Base-by-base conservation (phyloP, 129 eudicot genomes). In the Centrapalus pauciflorus region DNA sequence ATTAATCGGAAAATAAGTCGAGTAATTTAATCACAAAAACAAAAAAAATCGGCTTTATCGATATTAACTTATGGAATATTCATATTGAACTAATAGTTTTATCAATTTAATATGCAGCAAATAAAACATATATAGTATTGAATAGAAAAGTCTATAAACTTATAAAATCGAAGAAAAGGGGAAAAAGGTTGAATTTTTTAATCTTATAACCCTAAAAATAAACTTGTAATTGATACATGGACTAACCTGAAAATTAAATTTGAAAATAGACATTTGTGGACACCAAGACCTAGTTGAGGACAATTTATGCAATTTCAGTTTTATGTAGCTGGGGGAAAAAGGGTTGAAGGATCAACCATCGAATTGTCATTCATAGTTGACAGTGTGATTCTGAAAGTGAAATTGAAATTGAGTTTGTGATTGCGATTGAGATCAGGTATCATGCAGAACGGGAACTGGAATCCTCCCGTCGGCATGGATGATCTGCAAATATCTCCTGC, bases 401-500 rank as follows among this genome's bases (percentile, higher is more conserved):
- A 14, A 26, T 29, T 3, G 28, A 45, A 49, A 12, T 38, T 41
- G 56, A 27, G 3, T 30, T 50, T 14, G 20, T 21, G 2, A 65
- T 64, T 30, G 46, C 43, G 10, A 63, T 64, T 48, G 51, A 3
- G 23, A 17, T 26, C 35, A 14, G 13, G 34, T 10, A 38, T 67
- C 38, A 54, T 26, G 41, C 27, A 50, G 45, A 38, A 34, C 7
- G 61, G 23, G 49, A 37, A 67, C 52, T 67, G 25, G 46, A 65
- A 67, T 21, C 62, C 24, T 68, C 74, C 73, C 19, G 34, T 14
- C 29, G 50, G 14, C 66, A 84, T 80, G 93, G 81, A 79, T 3
- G 88, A 77, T 21, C 64, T 79, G 73, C 79, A 57, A 61, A 83
- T 93, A 50, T 84, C 96, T 51, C 96, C 98, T 46, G 89, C 89